Conservation (phyloP, 768 basidiomycete genomes). For the Mycena maculata region DNA sequence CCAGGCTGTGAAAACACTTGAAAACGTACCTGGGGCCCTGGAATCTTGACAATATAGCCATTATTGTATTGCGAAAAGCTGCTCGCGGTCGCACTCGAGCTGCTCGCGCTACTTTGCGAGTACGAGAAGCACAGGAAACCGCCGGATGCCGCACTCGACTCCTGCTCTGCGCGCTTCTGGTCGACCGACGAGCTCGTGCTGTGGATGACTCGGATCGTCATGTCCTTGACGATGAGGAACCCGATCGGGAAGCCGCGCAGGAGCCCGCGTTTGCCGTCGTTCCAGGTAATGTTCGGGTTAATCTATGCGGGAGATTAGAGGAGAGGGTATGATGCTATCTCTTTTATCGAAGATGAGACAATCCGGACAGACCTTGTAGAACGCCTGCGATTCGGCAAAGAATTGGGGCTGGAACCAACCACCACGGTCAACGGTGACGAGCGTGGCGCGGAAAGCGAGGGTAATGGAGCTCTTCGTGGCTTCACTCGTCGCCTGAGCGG, state of each 20-base stretch:
- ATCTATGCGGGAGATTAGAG: too few relatives aligned
- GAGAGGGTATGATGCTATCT: too few relatives aligned
- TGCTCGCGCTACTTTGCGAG: slow-evolving; percentile 22
- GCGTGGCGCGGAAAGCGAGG: slow-evolving; percentile 34
- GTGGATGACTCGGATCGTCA: slow-evolving; percentile 8
- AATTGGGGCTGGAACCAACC: slow-evolving; percentile 42
- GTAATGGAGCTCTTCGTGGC: slow-evolving; percentile 4
- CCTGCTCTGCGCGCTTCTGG: background rate
- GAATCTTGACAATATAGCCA: slow-evolving; percentile 35
- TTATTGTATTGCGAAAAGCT: slow-evolving; percentile 23
- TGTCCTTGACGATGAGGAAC: slow-evolving; percentile 28
- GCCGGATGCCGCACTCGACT: slow-evolving; percentile 16
- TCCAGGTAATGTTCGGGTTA: slow-evolving; percentile 22
- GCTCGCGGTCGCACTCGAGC: background rate
- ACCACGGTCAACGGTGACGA: slow-evolving; percentile 37
- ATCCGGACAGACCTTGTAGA: slow-evolving; percentile 25
- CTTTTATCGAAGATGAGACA: too few relatives aligned
- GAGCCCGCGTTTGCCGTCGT: slow-evolving; percentile 10
- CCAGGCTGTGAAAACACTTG: background rate
- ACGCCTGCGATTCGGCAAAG: slow-evolving; percentile 34
- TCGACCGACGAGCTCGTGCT: background rate
- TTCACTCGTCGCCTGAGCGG: background rate
- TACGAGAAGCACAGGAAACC: slow-evolving; percentile 32
- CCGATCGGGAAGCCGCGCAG: slow-evolving; percentile 23
- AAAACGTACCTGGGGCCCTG: slow-evolving; percentile 35